Evolutionary conservation across 768 basidiomycete genomes (phyloP), one percentile per base, ranked within the genome.

Genomic region (Tulasnella sp.): DNA sequence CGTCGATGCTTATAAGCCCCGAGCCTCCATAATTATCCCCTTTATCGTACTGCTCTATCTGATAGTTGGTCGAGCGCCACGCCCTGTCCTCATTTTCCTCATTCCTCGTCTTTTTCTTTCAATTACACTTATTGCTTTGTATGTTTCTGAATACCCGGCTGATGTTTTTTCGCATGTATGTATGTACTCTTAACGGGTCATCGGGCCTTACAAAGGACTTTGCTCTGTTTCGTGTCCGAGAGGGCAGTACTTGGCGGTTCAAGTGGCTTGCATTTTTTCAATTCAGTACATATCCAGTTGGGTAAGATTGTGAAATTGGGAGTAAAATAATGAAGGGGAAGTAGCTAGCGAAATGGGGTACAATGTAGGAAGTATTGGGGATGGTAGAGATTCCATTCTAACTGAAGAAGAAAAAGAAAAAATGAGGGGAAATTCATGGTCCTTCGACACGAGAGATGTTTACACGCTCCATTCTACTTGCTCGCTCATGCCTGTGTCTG

Each of bases 71-170:
- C n/a, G 5, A n/a, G 25, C 17, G 29, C 54, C 22, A 58, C 25
- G 11, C 4, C 22, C 54, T 29, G 6, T 29, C 22, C 69, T 70
- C 69, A 70, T 42, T 34, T 19, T 37, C 69, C n/a, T 17, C 15
- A 9, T 36, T 70, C 14, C n/a, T 17, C 69, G n/a, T 70, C 40
- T 36, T 14, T 42, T 70, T 37, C 15, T 29, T n/a, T 29, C 34
- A 15, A 70, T 36, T 70, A 38, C 36, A 70, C 34, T 70, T 70
- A 38, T 70, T 70, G 54, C 54, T 58, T 58, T 58, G n/a, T 58
- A 58, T 58, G 54, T 58, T 12, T 58, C 29, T 58, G 54, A 29
- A 12, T 25, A n/a, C 12, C 29, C n/a, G 54, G 54, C 25, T 29
- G 22, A 58, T 58, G 29, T 58, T 58, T 17, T 45, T 19, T 45